Percentiles rank a stretch among this genome's conserved stretches.
Evolutionary conservation across 768 basidiomycete genomes (phyloP).

Genomic region (Boletus vinaceobasis): DNA sequence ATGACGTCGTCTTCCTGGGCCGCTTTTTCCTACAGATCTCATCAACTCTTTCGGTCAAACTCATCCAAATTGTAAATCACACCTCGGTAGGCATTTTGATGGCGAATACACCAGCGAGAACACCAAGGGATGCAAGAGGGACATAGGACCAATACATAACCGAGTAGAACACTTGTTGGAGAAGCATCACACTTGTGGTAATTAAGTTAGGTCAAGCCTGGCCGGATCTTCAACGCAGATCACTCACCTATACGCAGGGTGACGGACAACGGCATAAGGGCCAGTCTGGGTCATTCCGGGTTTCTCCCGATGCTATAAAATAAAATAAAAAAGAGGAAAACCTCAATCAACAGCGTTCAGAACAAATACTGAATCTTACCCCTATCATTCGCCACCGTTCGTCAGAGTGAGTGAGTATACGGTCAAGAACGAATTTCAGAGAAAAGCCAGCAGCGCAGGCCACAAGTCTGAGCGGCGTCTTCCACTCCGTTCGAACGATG

Average conservation of each 20-base stretch:
- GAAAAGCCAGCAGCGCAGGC: constrained; percentile 28
- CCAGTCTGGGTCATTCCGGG: constrained; percentile 28
- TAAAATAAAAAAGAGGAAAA: not conserved
- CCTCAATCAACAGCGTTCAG: not conserved
- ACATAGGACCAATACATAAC: constrained; percentile 35
- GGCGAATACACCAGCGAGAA: constrained; percentile 25
- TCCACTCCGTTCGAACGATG: constrained; percentile 21
- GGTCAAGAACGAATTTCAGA: constrained; percentile 11
- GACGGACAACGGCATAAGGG: constrained; percentile 37
- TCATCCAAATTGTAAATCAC: not conserved
- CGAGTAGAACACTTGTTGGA: constrained; percentile 23
- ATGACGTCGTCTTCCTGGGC: constrained; percentile 23
- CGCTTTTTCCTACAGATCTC: constrained; percentile 24
- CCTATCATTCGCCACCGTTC: constrained; percentile 33
- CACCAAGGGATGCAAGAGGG: constrained; percentile 27
- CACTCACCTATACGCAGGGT: constrained; percentile 35
- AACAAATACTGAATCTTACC: constrained; percentile 11
- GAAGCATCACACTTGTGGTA: constrained; percentile 19
- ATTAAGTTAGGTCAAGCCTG: not conserved
- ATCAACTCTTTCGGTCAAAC: not conserved
- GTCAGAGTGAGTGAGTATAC: constrained; percentile 20
- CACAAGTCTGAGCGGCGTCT: constrained; percentile 21
- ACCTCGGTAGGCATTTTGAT: constrained; percentile 37
- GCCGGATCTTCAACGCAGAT: not conserved
- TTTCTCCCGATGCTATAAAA: constrained; percentile 30